These are phyloP conservation scores for Musa beccarii DNA, from an alignment of 176 grass and related monocot species.

Conservation along the genomic window DNA sequence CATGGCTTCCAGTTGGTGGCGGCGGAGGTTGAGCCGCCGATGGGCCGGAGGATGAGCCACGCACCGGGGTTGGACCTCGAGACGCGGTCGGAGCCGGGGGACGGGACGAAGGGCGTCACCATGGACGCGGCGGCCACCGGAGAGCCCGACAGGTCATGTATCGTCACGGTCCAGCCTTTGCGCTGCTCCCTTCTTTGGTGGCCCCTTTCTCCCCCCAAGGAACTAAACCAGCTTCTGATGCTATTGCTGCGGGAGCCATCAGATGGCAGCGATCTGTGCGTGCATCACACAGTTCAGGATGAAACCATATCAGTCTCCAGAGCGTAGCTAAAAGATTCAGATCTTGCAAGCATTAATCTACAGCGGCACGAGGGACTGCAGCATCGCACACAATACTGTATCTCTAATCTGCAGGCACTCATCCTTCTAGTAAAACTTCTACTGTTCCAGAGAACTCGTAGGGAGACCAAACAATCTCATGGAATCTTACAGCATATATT, in stretches of 20 bases:
- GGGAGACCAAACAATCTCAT: too few relatives aligned
- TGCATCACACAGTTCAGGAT: too few relatives aligned
- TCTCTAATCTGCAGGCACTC: too few relatives aligned
- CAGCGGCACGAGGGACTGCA: too few relatives aligned
- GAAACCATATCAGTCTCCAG: too few relatives aligned
- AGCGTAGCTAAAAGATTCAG: too few relatives aligned
- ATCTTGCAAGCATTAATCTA: too few relatives aligned
- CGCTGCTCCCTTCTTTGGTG: slow-evolving; percentile 48
- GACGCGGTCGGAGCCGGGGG: slow-evolving; percentile 79
- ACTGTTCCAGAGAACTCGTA: too few relatives aligned
- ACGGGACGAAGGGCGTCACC: slow-evolving; percentile 94
- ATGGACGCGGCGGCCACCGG: slow-evolving; percentile 84
- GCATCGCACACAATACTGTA: too few relatives aligned
- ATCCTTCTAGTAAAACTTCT: too few relatives aligned
- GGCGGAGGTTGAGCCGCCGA: slow-evolving; percentile 20
- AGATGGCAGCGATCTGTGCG: neutral
- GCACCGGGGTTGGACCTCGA: slow-evolving; percentile 84
- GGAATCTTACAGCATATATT: too few relatives aligned
- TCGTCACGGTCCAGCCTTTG: slow-evolving; percentile 92
- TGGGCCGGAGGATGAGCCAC: slow-evolving; percentile 81
- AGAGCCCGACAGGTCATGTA: slow-evolving; percentile 93
- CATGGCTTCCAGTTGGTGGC: slow-evolving; percentile 80
- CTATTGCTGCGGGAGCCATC: neutral
- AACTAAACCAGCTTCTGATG: neutral
- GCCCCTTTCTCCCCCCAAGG: neutral